phyloP scores from a whole-genome alignment of 768 basidiomycete species.

The Cystobasidium ongulense region DNA sequence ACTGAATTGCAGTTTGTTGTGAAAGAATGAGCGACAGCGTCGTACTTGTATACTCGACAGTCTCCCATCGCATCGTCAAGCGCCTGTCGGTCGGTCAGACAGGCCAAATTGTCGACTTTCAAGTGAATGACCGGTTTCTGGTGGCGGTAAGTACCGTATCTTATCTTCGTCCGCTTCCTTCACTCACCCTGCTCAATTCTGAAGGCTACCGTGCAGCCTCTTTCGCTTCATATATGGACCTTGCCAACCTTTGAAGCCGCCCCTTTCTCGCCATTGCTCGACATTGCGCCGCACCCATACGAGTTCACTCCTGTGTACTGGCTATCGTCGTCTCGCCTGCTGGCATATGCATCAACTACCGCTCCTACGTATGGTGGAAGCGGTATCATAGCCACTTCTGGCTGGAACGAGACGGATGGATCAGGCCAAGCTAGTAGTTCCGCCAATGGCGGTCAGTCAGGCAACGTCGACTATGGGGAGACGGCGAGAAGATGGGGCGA shows the following conservation, averaged over 20 bases:
- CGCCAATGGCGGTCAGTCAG: neutral
- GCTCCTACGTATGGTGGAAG: neutral
- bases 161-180: too few relatives aligned
- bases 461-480: neutral
- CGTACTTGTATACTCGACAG: neutral
- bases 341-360: slow-evolving; percentile 5
- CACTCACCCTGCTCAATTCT: too few relatives aligned
- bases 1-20: neutral
- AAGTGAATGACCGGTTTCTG: slow-evolving; percentile 3
- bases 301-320: neutral
- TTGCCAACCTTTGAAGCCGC: neutral
- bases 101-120: slow-evolving; percentile 7
- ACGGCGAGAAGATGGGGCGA: slow-evolving; percentile 33
- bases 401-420: neutral
- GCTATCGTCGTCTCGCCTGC: slow-evolving; percentile 3
- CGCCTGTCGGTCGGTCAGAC: neutral
- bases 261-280: slow-evolving; percentile 9
- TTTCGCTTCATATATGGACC: neutral
- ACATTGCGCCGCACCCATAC: slow-evolving; percentile 10
- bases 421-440: neutral
- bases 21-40: slow-evolving; percentile 7
- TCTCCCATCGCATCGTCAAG: neutral
- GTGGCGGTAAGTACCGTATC: slow-evolving; percentile 17
- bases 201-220: neutral
- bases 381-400: slow-evolving; percentile 26